Evolutionary conservation across 2,329 filamentous ascomycete species (phyloP), one percentile per base, ranked within the genome.

Genomic region (Stagonosporopsis rhizophila): DNA sequence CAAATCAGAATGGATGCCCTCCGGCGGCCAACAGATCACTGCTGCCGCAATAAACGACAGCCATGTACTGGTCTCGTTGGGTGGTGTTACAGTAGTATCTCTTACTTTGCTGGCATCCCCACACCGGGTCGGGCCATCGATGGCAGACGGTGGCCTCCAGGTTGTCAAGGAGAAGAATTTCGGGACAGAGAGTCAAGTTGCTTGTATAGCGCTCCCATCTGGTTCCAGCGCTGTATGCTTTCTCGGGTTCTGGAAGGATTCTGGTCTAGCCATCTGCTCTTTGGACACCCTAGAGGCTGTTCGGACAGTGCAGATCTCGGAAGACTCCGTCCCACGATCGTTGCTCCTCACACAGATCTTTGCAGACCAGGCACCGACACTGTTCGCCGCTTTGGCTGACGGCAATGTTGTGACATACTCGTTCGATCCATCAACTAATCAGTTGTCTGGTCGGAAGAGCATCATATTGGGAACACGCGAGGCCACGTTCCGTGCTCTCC

Each of bases 321-420:
- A 93, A 54, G 87, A 86, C 7, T 92, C 91, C 0, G 88, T 97
- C 25, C 93, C 95, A 0, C 85, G 94, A 60, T 92, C 92, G 47
- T 83, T 98, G 25, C 85, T 88, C 0, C 83, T 98, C 7, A 89
- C 91, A 5, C 88, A 93, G 59, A 83, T 98, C 4, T 84, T 97
- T 28, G 72, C 77, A 12, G 75, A 82, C 40, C 87, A 88, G 14
- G 81, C 82, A 6, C 89, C 92, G 0, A 96, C 90, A 0, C 81
- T 99, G 0, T 90, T 99, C 59, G 84, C 96, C 28, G 90, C 94
- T 12, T 90, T 97, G 84, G 92, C 96, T 44, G 94, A 98, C 75
- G 95, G 95, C 4, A 91, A 90, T 59, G 90, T 99, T 1, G 84
- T 96, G 46, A 95, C 90, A 0, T 98, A 93, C 71, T 85, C 87